phyloP scores from a whole-genome alignment of 2,329 filamentous ascomycete species.

The Dendrostoma leiphaemia region DNA sequence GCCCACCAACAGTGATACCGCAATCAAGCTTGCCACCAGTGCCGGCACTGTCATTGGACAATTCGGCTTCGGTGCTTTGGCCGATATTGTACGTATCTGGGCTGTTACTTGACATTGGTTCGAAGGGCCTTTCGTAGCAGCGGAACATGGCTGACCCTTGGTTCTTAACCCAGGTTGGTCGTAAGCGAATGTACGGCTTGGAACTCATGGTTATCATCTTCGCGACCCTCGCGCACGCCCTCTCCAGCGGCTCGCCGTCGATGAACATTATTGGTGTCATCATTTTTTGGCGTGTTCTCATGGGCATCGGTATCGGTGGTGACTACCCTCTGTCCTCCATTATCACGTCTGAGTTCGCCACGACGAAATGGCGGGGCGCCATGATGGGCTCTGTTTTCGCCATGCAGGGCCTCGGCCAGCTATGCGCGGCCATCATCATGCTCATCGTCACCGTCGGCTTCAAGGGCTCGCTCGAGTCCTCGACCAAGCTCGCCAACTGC shows the following conservation, averaged over 20 bases:
- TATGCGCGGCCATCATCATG: constrained; percentile 71
- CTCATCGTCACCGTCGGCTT: constrained; percentile 73
- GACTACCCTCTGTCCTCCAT: constrained; percentile 82
- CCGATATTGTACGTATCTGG: constrained; percentile 54
- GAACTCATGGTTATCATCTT: constrained; percentile 81
- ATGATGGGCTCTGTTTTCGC: constrained; percentile 88
- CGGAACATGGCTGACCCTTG: not conserved
- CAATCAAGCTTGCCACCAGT: constrained; percentile 83
- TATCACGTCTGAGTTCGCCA: constrained; percentile 85
- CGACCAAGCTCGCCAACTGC: constrained; percentile 54
- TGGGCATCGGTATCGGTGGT: constrained; percentile 70
- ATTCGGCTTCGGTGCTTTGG: constrained; percentile 74
- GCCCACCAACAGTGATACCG: constrained; percentile 67
- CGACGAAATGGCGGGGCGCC: constrained; percentile 79
- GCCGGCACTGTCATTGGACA: constrained; percentile 83
- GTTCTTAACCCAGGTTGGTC: constrained; percentile 22
- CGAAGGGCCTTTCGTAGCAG: not conserved
- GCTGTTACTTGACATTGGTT: too few species aligned
- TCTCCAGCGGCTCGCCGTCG: constrained; percentile 61
- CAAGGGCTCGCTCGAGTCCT: constrained; percentile 57
- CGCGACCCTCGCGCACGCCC: constrained; percentile 69
- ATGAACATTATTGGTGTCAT: constrained; percentile 65
- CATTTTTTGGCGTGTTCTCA: constrained; percentile 79
- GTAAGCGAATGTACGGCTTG: constrained; percentile 66
- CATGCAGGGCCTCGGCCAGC: constrained; percentile 83